Evolutionary conservation across 1,284 basidiomycete genomes (phyloP).

Genomic region (Irpex sp.): DNA sequence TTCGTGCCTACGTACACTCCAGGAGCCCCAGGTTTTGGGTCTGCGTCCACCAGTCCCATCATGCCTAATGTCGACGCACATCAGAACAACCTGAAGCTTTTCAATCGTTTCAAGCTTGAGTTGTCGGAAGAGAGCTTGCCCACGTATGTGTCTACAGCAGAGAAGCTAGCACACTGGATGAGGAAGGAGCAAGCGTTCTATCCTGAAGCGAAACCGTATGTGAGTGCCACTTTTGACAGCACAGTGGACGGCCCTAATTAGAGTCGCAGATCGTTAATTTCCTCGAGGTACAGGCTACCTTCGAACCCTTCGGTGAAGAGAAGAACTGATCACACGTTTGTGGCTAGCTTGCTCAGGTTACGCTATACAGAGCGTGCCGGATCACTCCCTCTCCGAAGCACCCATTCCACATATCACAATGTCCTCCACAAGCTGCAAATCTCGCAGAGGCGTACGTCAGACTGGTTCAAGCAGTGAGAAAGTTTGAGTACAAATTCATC

Average conservation of each 20-base stretch:
- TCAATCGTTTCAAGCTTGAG: not conserved
- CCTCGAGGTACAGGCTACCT: not conserved
- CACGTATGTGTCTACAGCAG: not conserved
- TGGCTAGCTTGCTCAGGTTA: not conserved
- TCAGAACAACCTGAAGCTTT: not conserved
- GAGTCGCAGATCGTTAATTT: not conserved
- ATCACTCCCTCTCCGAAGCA: not conserved
- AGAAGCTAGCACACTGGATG: not conserved
- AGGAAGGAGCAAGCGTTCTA: not conserved
- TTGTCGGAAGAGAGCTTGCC: not conserved
- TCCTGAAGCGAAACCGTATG: not conserved
- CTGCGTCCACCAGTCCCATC: not conserved
- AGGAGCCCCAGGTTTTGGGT: not conserved
- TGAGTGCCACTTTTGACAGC: not conserved
- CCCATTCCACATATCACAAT: not conserved
- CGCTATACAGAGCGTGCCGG: not conserved
- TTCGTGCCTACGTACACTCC: not conserved
- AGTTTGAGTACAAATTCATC: not conserved
- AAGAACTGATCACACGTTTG: not conserved
- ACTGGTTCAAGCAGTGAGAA: not conserved
- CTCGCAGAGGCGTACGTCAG: not conserved
- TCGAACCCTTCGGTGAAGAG: not conserved
- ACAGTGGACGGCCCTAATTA: not conserved
- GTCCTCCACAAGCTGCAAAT: not conserved
- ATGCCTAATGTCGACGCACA: not conserved